These are phyloP conservation scores for Citrullus mucosospermus DNA, from an alignment of 306 rosid genomes.

Conservation along the genomic window DNA sequence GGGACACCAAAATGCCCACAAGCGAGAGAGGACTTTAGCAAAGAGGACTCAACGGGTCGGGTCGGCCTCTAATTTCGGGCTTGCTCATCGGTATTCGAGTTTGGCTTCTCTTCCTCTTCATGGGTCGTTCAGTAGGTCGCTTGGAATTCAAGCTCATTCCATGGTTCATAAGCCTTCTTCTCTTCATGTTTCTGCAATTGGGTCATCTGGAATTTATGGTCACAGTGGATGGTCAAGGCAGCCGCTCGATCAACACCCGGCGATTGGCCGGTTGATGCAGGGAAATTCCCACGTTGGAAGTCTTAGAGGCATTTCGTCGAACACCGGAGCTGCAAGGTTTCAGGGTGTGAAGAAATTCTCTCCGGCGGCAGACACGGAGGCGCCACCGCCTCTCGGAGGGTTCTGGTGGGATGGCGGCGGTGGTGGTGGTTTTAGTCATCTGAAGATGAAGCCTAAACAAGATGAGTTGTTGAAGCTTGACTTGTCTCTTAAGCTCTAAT, in stretches of 20 bases:
- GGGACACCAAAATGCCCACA: slow-evolving; percentile 94
- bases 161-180: slow-evolving; percentile 62
- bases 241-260: slow-evolving; percentile 33
- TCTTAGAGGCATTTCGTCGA: slow-evolving; percentile 20
- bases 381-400: slow-evolving; percentile 30
- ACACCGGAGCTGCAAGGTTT: slow-evolving; percentile 31
- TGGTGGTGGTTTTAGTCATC: slow-evolving; percentile 10
- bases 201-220: slow-evolving; percentile 20
- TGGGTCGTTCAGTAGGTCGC: slow-evolving; percentile 62
- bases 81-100: slow-evolving; percentile 29
- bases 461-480: slow-evolving; percentile 76
- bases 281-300: slow-evolving; percentile 19
- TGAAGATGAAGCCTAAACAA: slow-evolving; percentile 38
- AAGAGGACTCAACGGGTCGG: slow-evolving; percentile 42
- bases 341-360: slow-evolving; percentile 23
- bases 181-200: slow-evolving; percentile 21
- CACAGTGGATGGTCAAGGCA: slow-evolving; percentile 34
- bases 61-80: slow-evolving; percentile 12
- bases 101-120: slow-evolving; percentile 86
- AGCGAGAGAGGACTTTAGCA: slow-evolving; percentile 69
- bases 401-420: slow-evolving; percentile 25
- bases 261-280: slow-evolving; percentile 19
- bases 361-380: slow-evolving; percentile 23
- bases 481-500: slow-evolving; percentile 86
- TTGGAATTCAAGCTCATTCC: slow-evolving; percentile 69